Conservation (phyloP, 2,329 filamentous ascomycete species). For the Pseudogymnoascus sp. region DNA sequence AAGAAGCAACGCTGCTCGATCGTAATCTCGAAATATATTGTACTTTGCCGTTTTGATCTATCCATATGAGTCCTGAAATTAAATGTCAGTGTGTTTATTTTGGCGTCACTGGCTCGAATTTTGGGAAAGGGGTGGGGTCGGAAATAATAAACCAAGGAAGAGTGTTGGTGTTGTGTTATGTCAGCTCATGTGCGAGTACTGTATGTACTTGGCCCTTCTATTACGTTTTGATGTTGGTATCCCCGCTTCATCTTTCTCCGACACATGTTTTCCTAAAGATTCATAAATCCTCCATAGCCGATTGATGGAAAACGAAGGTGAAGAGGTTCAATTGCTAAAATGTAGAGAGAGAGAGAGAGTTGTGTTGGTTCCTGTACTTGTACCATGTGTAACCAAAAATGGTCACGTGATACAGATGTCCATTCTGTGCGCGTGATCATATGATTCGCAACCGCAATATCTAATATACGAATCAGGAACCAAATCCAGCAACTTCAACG, state of each 20-base stretch:
- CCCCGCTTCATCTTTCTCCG: background rate
- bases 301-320: background rate
- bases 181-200: background rate
- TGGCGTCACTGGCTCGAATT: background rate
- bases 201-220: background rate
- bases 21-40: background rate
- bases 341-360: background rate
- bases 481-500: background rate
- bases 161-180: background rate
- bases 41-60: background rate
- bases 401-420: background rate
- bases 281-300: too few relatives aligned
- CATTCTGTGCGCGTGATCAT: background rate
- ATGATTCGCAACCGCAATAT: background rate
- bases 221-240: background rate
- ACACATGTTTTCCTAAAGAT: background rate
- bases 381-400: background rate
- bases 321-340: too few relatives aligned
- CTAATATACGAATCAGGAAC: background rate
- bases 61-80: background rate
- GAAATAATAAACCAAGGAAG: background rate
- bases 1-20: background rate
- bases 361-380: background rate
- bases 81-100: background rate
- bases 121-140: background rate